A percentile compares a stretch with the other conserved stretches of the same genome.
phyloP scores from a whole-genome alignment of 116 monocot genomes.

The Posidonia oceanica region DNA sequence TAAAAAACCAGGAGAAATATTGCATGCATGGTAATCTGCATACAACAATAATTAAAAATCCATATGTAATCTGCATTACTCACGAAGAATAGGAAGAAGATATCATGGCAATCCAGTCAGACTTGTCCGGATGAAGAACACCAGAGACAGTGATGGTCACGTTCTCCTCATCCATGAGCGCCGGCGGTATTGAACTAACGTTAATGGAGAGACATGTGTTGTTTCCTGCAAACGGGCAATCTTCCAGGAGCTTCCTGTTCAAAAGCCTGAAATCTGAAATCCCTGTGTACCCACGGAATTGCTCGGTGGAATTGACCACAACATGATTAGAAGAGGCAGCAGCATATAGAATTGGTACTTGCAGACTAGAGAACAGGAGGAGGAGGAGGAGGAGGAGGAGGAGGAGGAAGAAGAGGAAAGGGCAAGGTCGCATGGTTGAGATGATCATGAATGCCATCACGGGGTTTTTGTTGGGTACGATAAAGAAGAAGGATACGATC shows the following conservation, averaged over 20 bases:
- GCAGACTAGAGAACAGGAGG: not conserved
- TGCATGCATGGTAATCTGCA: too few relatives aligned
- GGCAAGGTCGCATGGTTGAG: too few relatives aligned
- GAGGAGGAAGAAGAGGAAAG: not conserved
- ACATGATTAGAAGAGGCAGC: too few relatives aligned
- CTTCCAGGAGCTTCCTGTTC: conserved; percentile 32
- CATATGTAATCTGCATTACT: conserved; percentile 9
- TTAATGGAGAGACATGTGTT: conserved; percentile 34
- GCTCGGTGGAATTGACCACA: too few relatives aligned
- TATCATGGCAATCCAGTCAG: conserved; percentile 74
- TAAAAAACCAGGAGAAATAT: not conserved
- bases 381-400: not conserved
- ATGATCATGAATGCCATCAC: too few relatives aligned
- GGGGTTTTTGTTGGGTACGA: too few relatives aligned
- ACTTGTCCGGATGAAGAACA: conserved; percentile 26
- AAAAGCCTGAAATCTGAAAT: conserved; percentile 50
- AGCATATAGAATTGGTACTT: too few relatives aligned
- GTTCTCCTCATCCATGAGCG: conserved; percentile 32
- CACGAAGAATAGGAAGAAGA: conserved; percentile 32
- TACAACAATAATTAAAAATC: not conserved
- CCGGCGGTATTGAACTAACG: conserved; percentile 1
- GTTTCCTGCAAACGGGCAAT: conserved; percentile 14
- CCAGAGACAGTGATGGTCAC: conserved; percentile 56
- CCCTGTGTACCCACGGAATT: conserved; percentile 3
- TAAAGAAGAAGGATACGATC: too few relatives aligned